phyloP scores from a whole-genome alignment of 257 asterid genomes.

The Fraxinus anomala region DNA sequence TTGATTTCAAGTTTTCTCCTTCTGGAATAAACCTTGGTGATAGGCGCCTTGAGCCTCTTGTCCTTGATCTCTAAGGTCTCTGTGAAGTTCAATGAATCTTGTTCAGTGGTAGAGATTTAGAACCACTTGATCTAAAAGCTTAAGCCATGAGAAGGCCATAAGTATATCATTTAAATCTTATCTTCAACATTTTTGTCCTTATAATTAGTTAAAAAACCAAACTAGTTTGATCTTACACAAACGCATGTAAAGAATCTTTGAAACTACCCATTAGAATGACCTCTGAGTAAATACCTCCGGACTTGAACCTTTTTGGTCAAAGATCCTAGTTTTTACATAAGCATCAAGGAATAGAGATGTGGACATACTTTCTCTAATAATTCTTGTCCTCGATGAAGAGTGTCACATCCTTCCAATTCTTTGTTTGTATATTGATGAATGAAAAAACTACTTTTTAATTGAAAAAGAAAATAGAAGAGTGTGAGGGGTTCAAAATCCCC shows the following conservation, averaged over 20 bases:
- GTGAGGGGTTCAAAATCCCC: neutral
- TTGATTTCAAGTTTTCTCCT: neutral
- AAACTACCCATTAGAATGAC: neutral
- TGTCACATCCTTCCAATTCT: neutral
- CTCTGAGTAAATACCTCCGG: neutral
- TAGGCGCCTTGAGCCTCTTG: neutral
- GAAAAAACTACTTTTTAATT: neutral
- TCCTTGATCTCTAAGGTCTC: neutral
- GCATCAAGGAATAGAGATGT: neutral
- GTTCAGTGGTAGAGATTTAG: neutral
- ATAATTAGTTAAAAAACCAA: neutral
- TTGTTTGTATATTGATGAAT: neutral
- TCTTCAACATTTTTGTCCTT: neutral
- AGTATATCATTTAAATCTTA: neutral
- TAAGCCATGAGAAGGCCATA: neutral
- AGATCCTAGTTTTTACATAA: neutral
- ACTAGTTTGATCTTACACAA: neutral
- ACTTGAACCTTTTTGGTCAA: neutral
- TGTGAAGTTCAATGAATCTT: neutral
- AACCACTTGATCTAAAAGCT: neutral
- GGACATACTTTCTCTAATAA: neutral
- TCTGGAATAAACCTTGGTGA: neutral
- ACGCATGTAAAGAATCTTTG: neutral
- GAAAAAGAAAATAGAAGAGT: neutral
- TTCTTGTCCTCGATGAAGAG: neutral